Evolutionary conservation across 2,329 filamentous ascomycete genomes (phyloP).

Genomic region (Penicillium sp.): DNA sequence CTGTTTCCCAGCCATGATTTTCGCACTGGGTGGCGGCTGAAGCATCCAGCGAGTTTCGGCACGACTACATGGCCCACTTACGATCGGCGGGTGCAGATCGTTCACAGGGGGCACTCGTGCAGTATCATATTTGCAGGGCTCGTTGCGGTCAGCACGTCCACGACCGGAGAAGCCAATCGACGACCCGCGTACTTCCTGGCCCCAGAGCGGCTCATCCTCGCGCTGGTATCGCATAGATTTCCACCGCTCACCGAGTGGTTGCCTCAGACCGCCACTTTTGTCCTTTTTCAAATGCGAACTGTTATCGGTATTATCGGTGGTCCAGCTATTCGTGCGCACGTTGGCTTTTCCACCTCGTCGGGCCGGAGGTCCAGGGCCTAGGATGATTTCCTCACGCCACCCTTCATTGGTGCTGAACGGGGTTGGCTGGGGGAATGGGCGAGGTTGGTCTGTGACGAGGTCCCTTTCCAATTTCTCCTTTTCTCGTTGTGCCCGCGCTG

Average conservation of each 20-base stretch:
- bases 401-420: slow-evolving; percentile 83
- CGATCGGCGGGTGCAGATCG: slow-evolving; percentile 78
- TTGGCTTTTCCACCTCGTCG: slow-evolving; percentile 52
- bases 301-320: slow-evolving; percentile 51
- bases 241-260: slow-evolving; percentile 57
- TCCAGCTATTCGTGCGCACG: slow-evolving; percentile 54
- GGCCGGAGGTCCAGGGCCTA: slow-evolving; percentile 71
- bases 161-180: slow-evolving; percentile 48
- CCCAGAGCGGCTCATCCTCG: slow-evolving; percentile 85
- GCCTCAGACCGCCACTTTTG: slow-evolving; percentile 40
- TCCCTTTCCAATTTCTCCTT: slow-evolving; percentile 58
- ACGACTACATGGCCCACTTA: slow-evolving; percentile 65
- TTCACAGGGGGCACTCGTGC: slow-evolving; percentile 69
- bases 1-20: slow-evolving; percentile 84
- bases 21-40: slow-evolving; percentile 82
- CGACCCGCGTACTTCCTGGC: slow-evolving; percentile 56
- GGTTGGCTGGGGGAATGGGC: slow-evolving; percentile 67
- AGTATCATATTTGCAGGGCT: slow-evolving; percentile 56
- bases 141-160: slow-evolving; percentile 33
- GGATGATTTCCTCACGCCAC: slow-evolving; percentile 80
- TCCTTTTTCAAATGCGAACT: slow-evolving; percentile 41
- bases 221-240: slow-evolving; percentile 76
- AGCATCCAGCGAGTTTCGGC: slow-evolving; percentile 85
- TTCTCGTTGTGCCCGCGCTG: slow-evolving; percentile 62
- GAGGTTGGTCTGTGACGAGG: slow-evolving; percentile 59